Evolutionary conservation across 176 grass and related monocot species (phyloP).

Genomic region (Stipa capillata): DNA sequence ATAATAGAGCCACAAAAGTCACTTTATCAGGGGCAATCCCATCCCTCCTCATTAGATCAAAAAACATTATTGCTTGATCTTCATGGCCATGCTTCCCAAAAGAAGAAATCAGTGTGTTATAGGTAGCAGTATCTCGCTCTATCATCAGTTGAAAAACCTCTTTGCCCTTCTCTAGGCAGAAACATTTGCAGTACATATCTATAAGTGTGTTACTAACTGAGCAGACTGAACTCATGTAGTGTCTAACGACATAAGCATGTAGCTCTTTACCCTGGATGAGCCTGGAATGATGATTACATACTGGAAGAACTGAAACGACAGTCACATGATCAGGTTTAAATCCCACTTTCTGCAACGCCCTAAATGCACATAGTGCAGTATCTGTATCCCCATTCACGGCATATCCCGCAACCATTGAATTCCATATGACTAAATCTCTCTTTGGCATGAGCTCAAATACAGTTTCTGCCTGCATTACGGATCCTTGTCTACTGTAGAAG

Average conservation of each 20-base stretch:
- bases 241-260: slow-evolving; percentile 37
- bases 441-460: slow-evolving; percentile 20
- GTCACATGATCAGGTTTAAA: slow-evolving; percentile 47
- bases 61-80: slow-evolving; percentile 37
- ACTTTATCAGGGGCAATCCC: slow-evolving; percentile 51
- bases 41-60: slow-evolving; percentile 38
- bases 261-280: slow-evolving; percentile 43
- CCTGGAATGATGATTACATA: slow-evolving; percentile 38
- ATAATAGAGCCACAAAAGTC: slow-evolving; percentile 70
- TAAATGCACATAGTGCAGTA: slow-evolving; percentile 34
- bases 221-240: slow-evolving; percentile 24
- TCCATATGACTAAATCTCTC: slow-evolving; percentile 51
- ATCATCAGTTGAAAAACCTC: slow-evolving; percentile 23
- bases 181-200: slow-evolving; percentile 68
- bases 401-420: slow-evolving; percentile 52
- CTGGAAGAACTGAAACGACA: slow-evolving; percentile 43
- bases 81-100: slow-evolving; percentile 48
- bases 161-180: slow-evolving; percentile 36
- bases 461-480: slow-evolving; percentile 16
- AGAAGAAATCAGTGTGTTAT: slow-evolving; percentile 64
- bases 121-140: slow-evolving; percentile 41
- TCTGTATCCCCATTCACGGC: slow-evolving; percentile 27
- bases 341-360: slow-evolving; percentile 23
- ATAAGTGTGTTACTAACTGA: slow-evolving; percentile 59
- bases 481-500: slow-evolving; percentile 38